These are phyloP conservation scores for Thermothielavioides terrestris DNA, from an alignment of 495 filamentous ascomycete genomes.

Conservation along the genomic window DNA sequence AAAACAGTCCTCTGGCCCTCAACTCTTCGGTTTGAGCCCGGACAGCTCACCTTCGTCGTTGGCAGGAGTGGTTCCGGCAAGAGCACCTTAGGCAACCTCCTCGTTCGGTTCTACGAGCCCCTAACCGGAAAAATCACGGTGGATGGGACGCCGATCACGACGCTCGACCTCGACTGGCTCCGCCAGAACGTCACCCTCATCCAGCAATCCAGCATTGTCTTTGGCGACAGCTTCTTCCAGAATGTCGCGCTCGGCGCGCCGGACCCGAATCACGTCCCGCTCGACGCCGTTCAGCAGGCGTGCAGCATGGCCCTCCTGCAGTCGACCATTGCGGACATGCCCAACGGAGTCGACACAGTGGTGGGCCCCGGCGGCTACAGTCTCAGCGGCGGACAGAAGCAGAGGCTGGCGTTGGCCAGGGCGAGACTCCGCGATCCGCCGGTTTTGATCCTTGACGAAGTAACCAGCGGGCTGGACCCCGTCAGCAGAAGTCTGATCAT, in stretches of 20 bases:
- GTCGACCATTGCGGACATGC: constrained; percentile 60
- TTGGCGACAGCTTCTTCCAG: constrained; percentile 69
- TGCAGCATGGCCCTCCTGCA: constrained; percentile 61
- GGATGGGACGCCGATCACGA: constrained; percentile 55
- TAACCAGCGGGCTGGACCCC: constrained; percentile 74
- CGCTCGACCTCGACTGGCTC: constrained; percentile 62
- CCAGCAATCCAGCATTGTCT: constrained; percentile 74
- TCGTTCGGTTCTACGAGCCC: constrained; percentile 68
- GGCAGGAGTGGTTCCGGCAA: constrained; percentile 89
- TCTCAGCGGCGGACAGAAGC: constrained; percentile 80
- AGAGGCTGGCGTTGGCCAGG: constrained; percentile 65
- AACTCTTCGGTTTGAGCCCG: constrained; percentile 59
- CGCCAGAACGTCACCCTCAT: constrained; percentile 72
- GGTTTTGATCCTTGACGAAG: constrained; percentile 82
- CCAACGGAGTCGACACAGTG: constrained; percentile 62
- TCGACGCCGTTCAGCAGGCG: constrained; percentile 49
- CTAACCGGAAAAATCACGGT: constrained; percentile 57
- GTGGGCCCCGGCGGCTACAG: constrained; percentile 61
- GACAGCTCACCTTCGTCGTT: constrained; percentile 72
- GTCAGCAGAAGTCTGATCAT: constrained; percentile 59
- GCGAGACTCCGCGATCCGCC: constrained; percentile 70
- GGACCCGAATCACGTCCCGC: constrained; percentile 40
- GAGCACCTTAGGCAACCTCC: constrained; percentile 74
- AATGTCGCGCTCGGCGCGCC: constrained; percentile 72
- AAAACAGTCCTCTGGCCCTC: constrained; percentile 49